Evolutionary conservation across 163 green algal species (phyloP).

Genomic region (Coccomyxa subellipsoidea): DNA sequence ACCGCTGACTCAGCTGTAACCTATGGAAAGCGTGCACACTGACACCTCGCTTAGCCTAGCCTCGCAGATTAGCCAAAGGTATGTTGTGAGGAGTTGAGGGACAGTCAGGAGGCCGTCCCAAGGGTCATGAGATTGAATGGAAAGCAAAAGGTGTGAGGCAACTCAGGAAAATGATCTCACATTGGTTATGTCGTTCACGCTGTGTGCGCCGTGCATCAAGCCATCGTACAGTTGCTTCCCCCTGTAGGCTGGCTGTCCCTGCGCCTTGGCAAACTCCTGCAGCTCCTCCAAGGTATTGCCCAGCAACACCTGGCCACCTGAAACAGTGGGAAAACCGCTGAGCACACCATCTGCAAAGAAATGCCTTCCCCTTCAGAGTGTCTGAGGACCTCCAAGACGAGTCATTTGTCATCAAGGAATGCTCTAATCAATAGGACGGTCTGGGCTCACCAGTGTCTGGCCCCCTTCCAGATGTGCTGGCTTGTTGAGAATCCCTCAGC

Average conservation of each 20-base stretch:
- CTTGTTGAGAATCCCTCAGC: constrained; percentile 21
- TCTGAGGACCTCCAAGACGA: background rate
- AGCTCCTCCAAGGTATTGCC: constrained; percentile 56
- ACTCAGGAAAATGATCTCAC: constrained; percentile 12
- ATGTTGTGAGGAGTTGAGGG: no score
- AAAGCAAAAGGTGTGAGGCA: background rate
- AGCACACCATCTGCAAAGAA: no score
- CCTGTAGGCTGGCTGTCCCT: constrained; percentile 65
- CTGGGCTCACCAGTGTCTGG: background rate
- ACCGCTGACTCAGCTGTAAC: no score
- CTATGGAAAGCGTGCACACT: no score
- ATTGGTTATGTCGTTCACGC: constrained; percentile 56
- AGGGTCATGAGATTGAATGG: no score
- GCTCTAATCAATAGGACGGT: background rate
- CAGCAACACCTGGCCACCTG: constrained; percentile 53
- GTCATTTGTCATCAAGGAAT: background rate
- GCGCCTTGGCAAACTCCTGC: constrained; percentile 45
- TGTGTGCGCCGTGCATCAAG: constrained; percentile 58
- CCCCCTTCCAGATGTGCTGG: background rate
- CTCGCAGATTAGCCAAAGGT: no score
- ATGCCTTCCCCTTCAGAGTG: no score
- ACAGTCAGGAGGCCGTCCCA: no score
- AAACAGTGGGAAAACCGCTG: background rate
- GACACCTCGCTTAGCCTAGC: no score
- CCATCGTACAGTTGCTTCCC: constrained; percentile 75